Evolutionary conservation across 2,329 filamentous ascomycete species (phyloP).

Genomic region (Trichoderma sp.): DNA sequence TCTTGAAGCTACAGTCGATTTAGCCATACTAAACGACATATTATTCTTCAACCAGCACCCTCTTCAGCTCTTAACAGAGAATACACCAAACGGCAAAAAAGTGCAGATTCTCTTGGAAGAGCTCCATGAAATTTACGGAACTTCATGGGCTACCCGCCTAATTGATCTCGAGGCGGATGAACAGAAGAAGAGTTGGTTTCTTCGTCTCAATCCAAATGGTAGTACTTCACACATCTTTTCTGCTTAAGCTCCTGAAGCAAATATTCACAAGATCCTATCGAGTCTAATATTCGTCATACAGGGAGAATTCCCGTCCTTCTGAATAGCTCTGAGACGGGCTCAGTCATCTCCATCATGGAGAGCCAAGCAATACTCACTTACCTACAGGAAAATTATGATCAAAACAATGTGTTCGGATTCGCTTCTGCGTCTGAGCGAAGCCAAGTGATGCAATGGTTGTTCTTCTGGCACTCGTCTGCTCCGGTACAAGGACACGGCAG

Average conservation of each 20-base stretch:
- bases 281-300: neutral
- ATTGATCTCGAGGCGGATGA: slow-evolving; percentile 7
- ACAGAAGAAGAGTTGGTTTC: slow-evolving; percentile 11
- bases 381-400: neutral
- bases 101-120: slow-evolving; percentile 21
- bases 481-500: slow-evolving; percentile 4
- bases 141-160: slow-evolving; percentile 5
- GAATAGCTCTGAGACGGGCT: neutral
- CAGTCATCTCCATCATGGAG: neutral
- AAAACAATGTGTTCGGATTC: neutral
- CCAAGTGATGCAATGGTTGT: slow-evolving; percentile 12
- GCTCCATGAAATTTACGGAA: neutral
- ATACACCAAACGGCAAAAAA: slow-evolving; percentile 4
- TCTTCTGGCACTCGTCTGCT: slow-evolving; percentile 14
- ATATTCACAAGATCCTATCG: neutral
- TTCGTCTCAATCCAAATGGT: slow-evolving; percentile 21
- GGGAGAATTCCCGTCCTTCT: slow-evolving; percentile 11
- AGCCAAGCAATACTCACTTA: slow-evolving; percentile 6
- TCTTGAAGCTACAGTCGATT: neutral
- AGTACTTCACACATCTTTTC: neutral
- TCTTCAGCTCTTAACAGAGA: slow-evolving; percentile 19
- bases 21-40: neutral
- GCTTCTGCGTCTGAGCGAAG: neutral
- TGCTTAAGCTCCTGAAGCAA: neutral
- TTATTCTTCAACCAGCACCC: neutral